These are phyloP conservation scores for Ophiostoma triangulosporum DNA, from an alignment of 2,329 filamentous ascomycete genomes.

Conservation along the genomic window DNA sequence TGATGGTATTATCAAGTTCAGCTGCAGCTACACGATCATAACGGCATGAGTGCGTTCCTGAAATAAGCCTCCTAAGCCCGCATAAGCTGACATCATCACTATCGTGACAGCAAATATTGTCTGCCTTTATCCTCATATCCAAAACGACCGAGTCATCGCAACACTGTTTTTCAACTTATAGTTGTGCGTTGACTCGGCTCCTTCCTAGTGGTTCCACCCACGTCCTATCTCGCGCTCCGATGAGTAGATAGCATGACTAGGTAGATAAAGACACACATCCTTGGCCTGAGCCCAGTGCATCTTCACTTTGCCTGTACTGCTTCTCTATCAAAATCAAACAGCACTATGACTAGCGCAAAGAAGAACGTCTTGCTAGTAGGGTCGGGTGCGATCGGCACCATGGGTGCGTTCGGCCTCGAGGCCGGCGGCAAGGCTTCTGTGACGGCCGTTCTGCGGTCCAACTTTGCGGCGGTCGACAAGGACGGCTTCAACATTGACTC, in stretches of 20 bases:
- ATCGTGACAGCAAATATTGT: too few relatives aligned
- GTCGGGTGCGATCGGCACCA: constrained; percentile 10
- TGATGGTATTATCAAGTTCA: too few relatives aligned
- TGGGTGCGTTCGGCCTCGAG: constrained; percentile 10
- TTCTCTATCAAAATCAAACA: not conserved
- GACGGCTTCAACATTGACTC: constrained; percentile 10
- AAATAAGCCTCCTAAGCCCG: too few relatives aligned
- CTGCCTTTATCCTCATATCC: too few relatives aligned
- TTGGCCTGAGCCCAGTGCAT: not conserved
- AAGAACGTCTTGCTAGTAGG: constrained; percentile 10
- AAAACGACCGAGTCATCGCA: not conserved
- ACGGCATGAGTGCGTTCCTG: too few relatives aligned
- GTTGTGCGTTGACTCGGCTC: not conserved
- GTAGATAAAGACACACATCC: not conserved
- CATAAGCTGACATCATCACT: too few relatives aligned
- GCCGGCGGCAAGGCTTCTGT: constrained; percentile 9
- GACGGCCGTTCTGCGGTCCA: constrained; percentile 12
- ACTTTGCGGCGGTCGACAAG: constrained; percentile 8
- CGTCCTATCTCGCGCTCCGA: not conserved
- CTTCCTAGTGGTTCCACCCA: not conserved
- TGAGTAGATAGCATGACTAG: not conserved
- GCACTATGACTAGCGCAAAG: not conserved
- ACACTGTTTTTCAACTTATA: not conserved
- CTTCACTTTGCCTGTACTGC: not conserved
- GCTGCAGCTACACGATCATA: too few relatives aligned